Evolutionary conservation across 1,139 yeast genomes (phyloP).

Genomic region (Saccharomyces hybrid): DNA sequence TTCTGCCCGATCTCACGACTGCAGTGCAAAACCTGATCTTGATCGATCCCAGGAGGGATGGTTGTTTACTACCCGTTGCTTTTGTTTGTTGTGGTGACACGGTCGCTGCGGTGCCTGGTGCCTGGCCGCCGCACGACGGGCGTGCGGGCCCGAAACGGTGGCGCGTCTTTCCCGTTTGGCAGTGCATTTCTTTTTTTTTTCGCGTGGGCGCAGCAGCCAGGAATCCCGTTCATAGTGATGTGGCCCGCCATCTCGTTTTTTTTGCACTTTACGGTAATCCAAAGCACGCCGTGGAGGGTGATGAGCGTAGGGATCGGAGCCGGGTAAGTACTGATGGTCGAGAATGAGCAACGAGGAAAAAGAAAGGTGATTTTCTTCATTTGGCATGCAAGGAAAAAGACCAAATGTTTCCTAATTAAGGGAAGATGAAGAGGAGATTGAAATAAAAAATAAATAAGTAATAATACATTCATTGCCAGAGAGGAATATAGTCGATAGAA

Average conservation of each 20-base stretch:
- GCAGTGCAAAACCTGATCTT: background rate
- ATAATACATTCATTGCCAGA: too few relatives aligned
- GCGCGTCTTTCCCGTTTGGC: constrained; percentile 1
- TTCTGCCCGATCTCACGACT: background rate
- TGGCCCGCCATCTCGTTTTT: background rate
- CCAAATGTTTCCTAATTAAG: background rate
- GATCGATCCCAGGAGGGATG: background rate
- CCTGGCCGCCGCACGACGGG: background rate
- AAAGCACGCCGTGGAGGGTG: background rate
- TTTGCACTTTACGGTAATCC: background rate
- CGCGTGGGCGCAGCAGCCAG: background rate
- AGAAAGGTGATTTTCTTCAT: background rate
- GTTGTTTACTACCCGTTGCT: background rate
- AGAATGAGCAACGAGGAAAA: background rate
- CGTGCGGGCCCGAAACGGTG: background rate
- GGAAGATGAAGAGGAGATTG: too few relatives aligned
- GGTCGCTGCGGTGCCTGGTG: background rate
- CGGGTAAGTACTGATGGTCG: background rate
- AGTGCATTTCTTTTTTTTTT: background rate
- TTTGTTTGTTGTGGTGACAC: constrained; percentile 1
- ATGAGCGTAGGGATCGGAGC: background rate
- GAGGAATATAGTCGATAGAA: too few relatives aligned
- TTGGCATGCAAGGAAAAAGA: background rate
- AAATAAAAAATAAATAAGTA: too few relatives aligned
- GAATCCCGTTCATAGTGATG: background rate